Evolutionary conservation across 1,284 basidiomycete species (phyloP).

Genomic region (Pseudozyma pruni): DNA sequence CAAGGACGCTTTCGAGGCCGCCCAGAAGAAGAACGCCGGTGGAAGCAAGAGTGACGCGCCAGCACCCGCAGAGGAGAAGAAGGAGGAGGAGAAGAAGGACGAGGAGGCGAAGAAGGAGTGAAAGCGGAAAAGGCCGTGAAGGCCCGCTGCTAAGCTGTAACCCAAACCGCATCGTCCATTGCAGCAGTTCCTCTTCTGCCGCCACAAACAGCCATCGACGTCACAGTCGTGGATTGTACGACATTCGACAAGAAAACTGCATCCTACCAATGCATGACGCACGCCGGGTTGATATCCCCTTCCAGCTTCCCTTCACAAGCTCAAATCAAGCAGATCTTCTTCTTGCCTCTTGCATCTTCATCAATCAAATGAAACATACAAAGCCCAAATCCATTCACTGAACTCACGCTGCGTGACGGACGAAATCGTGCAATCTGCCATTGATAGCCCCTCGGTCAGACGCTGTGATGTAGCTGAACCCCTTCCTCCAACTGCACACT

Average conservation of each 20-base stretch:
- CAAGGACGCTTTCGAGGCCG: conserved; percentile 64
- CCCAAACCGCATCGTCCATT: conserved; percentile 4
- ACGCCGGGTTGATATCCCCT: conserved; percentile 38
- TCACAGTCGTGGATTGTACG: too few species aligned
- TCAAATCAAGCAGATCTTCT: background rate
- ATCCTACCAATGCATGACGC: background rate
- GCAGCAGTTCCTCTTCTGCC: background rate
- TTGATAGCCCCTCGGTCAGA: too few species aligned
- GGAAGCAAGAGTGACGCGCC: conserved; percentile 30
- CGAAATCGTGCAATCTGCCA: too few species aligned
- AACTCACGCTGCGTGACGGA: too few species aligned
- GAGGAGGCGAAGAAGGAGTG: conserved; percentile 12
- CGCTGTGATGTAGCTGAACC: too few species aligned
- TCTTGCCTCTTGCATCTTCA: background rate
- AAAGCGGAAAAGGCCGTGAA: conserved; percentile 20
- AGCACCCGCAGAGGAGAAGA: conserved; percentile 24
- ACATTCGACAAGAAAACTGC: too few species aligned
- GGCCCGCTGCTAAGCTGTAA: conserved; percentile 30
- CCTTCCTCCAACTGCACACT: background rate
- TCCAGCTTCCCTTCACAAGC: conserved; percentile 9
- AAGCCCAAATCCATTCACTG: background rate
- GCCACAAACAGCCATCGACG: background rate
- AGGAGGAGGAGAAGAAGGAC: conserved; percentile 22
- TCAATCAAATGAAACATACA: conserved; percentile 1
- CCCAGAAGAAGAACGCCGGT: conserved; percentile 58